phyloP scores from a whole-genome alignment of 1,139 yeast species.

The Hemisphaericaspora xylofermentans region DNA sequence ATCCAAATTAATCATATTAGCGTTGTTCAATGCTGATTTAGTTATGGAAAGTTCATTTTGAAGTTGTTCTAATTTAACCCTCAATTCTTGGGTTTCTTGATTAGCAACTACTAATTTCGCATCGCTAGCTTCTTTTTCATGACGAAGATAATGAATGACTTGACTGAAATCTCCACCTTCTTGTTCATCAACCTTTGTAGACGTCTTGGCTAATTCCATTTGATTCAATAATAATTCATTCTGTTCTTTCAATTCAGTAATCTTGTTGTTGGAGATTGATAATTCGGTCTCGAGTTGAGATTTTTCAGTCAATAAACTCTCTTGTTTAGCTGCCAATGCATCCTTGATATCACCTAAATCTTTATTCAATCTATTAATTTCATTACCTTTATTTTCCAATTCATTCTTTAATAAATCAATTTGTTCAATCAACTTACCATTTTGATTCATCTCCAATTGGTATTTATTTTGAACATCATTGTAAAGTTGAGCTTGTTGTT shows the following conservation, averaged over 20 bases:
- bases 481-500: slow-evolving; percentile 50
- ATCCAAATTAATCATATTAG: slow-evolving; percentile 37
- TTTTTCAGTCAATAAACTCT: slow-evolving; percentile 22
- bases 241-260: slow-evolving; percentile 62
- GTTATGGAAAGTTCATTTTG: slow-evolving; percentile 45
- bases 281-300: slow-evolving; percentile 53
- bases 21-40: slow-evolving; percentile 42
- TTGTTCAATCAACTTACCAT: slow-evolving; percentile 52
- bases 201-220: slow-evolving; percentile 48
- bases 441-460: slow-evolving; percentile 57
- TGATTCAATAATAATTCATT: slow-evolving; percentile 69
- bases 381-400: slow-evolving; percentile 33
- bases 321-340: slow-evolving; percentile 27
- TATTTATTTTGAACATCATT: slow-evolving; percentile 53
- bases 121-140: slow-evolving; percentile 74
- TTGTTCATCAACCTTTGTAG: slow-evolving; percentile 11
- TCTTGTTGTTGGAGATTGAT: slow-evolving; percentile 41
- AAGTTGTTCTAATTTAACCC: slow-evolving; percentile 40
- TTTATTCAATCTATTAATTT: slow-evolving; percentile 33
- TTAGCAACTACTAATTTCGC: slow-evolving; percentile 51
- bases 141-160: slow-evolving; percentile 62
- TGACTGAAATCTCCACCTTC: slow-evolving; percentile 40
- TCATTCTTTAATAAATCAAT: slow-evolving; percentile 46
- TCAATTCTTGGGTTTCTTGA: slow-evolving; percentile 50
- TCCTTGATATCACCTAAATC: slow-evolving; percentile 19